These are phyloP conservation scores for Astrephomene gubernaculifera DNA, from an alignment of 139 green algal species.

Conservation along the genomic window DNA sequence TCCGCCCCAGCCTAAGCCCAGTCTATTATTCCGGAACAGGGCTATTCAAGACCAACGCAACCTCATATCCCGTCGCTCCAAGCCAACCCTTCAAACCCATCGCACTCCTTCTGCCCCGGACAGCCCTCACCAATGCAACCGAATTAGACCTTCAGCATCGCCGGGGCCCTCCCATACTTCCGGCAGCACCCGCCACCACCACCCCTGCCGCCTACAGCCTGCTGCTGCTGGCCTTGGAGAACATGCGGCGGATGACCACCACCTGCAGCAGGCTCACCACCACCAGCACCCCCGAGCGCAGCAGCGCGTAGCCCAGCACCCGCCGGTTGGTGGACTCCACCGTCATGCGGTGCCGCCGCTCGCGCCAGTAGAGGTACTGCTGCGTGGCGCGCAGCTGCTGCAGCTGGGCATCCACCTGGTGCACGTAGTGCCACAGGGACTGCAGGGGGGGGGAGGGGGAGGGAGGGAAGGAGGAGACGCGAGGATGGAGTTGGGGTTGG, in stretches of 20 bases:
- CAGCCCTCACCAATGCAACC: too few relatives aligned
- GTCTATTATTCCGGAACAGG: too few relatives aligned
- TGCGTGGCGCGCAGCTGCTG: constrained; percentile 55
- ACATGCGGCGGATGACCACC: constrained; percentile 55
- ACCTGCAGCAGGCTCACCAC: constrained; percentile 49
- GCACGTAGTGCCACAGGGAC: constrained; percentile 43
- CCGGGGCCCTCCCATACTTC: too few relatives aligned
- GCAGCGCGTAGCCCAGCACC: constrained; percentile 58
- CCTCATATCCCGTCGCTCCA: too few relatives aligned
- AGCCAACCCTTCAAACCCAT: too few relatives aligned
- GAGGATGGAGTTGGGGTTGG: too few relatives aligned
- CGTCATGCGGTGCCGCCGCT: constrained; percentile 64
- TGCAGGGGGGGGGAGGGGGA: background rate
- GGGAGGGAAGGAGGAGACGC: too few relatives aligned
- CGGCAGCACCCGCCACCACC: background rate
- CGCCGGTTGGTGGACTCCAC: constrained; percentile 65
- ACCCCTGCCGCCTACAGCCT: background rate
- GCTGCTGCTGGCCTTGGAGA: constrained; percentile 22
- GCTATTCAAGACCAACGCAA: too few relatives aligned
- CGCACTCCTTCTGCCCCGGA: too few relatives aligned
- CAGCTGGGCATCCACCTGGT: constrained; percentile 66
- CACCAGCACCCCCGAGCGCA: constrained; percentile 49
- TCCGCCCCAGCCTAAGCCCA: too few relatives aligned
- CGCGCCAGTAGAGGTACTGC: constrained; percentile 73
- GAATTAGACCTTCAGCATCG: too few relatives aligned